Evolutionary conservation across 177 flowering plant genomes (phyloP).

Genomic region (Tripterygium wilfordii): DNA sequence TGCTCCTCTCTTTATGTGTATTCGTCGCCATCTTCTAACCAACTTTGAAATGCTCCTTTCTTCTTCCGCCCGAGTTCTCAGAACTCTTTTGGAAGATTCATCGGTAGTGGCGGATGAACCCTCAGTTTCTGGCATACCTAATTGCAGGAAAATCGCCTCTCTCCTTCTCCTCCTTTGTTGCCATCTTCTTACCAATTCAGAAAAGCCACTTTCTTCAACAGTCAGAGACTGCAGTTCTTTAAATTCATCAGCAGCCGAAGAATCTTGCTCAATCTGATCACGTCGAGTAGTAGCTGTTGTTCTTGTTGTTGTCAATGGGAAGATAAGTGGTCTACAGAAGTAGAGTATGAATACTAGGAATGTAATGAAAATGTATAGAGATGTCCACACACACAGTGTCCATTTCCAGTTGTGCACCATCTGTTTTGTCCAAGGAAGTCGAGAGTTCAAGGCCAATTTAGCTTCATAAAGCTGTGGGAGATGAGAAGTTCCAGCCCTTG

Average conservation of each 20-base stretch:
- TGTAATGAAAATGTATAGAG: constrained; percentile 36
- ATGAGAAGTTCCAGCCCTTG: constrained; percentile 54
- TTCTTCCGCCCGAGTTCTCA: neutral
- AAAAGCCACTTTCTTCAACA: constrained; percentile 15
- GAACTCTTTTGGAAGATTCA: constrained; percentile 3
- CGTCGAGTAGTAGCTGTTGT: too few relatives aligned
- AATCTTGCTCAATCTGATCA: constrained; percentile 1
- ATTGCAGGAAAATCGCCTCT: constrained; percentile 23
- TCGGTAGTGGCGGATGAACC: constrained; percentile 16
- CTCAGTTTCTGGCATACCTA: constrained; percentile 11
- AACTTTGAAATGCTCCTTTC: constrained; percentile 24
- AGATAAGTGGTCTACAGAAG: constrained; percentile 35
- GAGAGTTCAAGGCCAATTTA: constrained; percentile 45
- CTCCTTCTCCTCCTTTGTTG: constrained; percentile 40
- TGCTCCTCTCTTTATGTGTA: constrained; percentile 46
- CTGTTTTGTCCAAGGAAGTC: constrained; percentile 58
- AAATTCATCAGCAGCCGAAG: neutral
- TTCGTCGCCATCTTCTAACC: constrained; percentile 33
- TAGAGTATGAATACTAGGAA: constrained; percentile 31
- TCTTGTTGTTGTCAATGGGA: constrained; percentile 16
- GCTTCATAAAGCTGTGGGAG: constrained; percentile 71
- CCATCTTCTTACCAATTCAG: constrained; percentile 39
- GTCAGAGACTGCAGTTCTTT: constrained; percentile 1
- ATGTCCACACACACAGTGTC: constrained; percentile 65
- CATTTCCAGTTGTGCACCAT: constrained; percentile 62